These are phyloP conservation scores for Cladosporium sp. DNA, from an alignment of 2,329 filamentous ascomycete genomes.

Conservation along the genomic window DNA sequence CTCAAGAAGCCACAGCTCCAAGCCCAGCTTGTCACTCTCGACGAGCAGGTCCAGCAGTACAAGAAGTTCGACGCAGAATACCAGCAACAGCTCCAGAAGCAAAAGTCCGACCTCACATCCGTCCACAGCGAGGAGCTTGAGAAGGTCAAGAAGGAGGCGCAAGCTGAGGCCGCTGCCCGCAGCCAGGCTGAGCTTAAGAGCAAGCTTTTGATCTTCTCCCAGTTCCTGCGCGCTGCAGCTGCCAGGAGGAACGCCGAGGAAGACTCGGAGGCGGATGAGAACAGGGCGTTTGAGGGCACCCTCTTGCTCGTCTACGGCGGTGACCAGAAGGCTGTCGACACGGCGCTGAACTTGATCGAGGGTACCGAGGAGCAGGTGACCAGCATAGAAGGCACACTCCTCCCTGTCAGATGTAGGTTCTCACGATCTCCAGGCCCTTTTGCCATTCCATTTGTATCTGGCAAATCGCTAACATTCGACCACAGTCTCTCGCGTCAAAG, in stretches of 20 bases:
- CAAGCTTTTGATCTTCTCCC: constrained; percentile 69
- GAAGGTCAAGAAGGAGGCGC: constrained; percentile 55
- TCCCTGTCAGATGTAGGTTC: constrained; percentile 70
- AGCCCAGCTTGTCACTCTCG: constrained; percentile 65
- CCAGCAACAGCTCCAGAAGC: constrained; percentile 58
- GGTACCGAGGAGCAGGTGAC: constrained; percentile 66
- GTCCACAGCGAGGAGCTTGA: constrained; percentile 60
- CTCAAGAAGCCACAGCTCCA: constrained; percentile 74
- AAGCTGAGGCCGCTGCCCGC: constrained; percentile 53
- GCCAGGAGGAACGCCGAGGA: constrained; percentile 71
- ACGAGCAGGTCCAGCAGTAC: constrained; percentile 73
- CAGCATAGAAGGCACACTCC: constrained; percentile 63
- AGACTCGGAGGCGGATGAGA: constrained; percentile 68
- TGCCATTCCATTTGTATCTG: not conserved
- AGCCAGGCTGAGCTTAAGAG: constrained; percentile 54
- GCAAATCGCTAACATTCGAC: constrained; percentile 5
- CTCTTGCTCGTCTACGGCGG: constrained; percentile 77
- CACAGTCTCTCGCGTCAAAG: constrained; percentile 40
- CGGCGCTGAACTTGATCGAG: constrained; percentile 75
- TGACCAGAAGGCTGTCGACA: constrained; percentile 70
- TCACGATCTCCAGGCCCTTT: not conserved
- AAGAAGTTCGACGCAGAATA: constrained; percentile 75
- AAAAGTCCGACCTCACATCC: constrained; percentile 57
- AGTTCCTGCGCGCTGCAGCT: constrained; percentile 78
- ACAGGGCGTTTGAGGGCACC: constrained; percentile 77